phyloP scores from a whole-genome alignment of 2,329 filamentous ascomycete species.

The Aureobasidium namibiae region DNA sequence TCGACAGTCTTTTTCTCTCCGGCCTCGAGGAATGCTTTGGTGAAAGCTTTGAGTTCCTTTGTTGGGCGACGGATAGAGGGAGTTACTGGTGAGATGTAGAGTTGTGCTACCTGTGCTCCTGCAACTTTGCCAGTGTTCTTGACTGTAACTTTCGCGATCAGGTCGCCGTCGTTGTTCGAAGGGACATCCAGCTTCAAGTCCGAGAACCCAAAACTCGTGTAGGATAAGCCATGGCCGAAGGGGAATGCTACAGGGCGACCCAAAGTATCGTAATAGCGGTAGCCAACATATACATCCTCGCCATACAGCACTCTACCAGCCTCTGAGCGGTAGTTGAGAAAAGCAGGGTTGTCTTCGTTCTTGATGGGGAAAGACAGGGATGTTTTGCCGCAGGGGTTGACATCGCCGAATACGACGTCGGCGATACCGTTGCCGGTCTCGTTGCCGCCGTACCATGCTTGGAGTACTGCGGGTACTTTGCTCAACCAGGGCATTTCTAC shows the following conservation, averaged over 20 bases:
- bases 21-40: constrained; percentile 52
- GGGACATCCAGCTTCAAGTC: constrained; percentile 42
- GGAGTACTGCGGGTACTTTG: constrained; percentile 56
- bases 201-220: constrained; percentile 63
- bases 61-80: constrained; percentile 56
- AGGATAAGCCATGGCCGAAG: constrained; percentile 72
- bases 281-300: constrained; percentile 66
- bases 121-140: constrained; percentile 49
- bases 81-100: constrained; percentile 58
- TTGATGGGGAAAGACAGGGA: constrained; percentile 59
- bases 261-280: constrained; percentile 61
- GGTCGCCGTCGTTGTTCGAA: constrained; percentile 37
- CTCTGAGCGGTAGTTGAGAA: constrained; percentile 65
- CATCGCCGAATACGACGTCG: constrained; percentile 65
- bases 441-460: constrained; percentile 81
- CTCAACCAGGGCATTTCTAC: constrained; percentile 64
- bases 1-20: constrained; percentile 50
- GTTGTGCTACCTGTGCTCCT: constrained; percentile 59
- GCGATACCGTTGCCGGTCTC: constrained; percentile 76
- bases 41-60: constrained; percentile 64
- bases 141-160: constrained; percentile 43
- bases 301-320: constrained; percentile 61
- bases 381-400: constrained; percentile 67
- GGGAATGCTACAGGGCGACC: constrained; percentile 57
- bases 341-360: constrained; percentile 50